These are phyloP conservation scores for Coemansia javaensis DNA, from an alignment of 192 early-diverging fungal species.

Conservation along the genomic window DNA sequence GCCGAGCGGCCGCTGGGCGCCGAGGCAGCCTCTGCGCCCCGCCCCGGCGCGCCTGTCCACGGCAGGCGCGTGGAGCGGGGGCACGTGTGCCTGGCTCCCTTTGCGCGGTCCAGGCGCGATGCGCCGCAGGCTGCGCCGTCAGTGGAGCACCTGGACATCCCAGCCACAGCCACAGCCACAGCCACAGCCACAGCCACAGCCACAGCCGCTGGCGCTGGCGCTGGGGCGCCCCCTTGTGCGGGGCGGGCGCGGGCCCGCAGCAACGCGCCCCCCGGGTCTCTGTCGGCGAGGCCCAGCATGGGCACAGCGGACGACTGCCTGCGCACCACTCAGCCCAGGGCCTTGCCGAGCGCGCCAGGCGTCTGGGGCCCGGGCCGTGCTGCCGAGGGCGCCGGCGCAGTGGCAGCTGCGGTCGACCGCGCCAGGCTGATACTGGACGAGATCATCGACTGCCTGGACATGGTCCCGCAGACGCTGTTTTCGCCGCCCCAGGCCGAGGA, in stretches of 20 bases:
- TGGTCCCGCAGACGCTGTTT: slow-evolving; percentile 35
- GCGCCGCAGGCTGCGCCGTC: neutral
- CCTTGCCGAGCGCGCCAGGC: neutral
- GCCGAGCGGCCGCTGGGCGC: too few relatives aligned
- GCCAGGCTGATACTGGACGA: slow-evolving; percentile 33
- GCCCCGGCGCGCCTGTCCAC: slow-evolving; percentile 34
- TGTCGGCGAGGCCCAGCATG: too few relatives aligned
- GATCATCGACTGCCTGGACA: slow-evolving; percentile 28
- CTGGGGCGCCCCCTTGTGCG: neutral
- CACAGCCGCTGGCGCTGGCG: neutral
- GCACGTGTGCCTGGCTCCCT: slow-evolving; percentile 39
- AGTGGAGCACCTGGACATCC: slow-evolving; percentile 35
- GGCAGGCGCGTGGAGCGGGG: slow-evolving; percentile 35
- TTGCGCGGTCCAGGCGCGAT: neutral
- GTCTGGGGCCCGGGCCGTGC: too few relatives aligned
- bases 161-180: slow-evolving; percentile 2
- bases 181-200: slow-evolving; percentile 5
- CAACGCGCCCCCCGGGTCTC: neutral
- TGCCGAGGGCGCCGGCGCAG: neutral
- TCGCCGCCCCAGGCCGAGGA: slow-evolving; percentile 29
- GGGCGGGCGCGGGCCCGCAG: neutral
- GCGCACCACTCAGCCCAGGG: neutral
- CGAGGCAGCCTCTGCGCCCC: too few relatives aligned
- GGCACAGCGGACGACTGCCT: too few relatives aligned
- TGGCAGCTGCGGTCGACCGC: slow-evolving; percentile 7